Base-by-base conservation (phyloP, 129 eudicot genomes). In the Centella asiatica region DNA sequence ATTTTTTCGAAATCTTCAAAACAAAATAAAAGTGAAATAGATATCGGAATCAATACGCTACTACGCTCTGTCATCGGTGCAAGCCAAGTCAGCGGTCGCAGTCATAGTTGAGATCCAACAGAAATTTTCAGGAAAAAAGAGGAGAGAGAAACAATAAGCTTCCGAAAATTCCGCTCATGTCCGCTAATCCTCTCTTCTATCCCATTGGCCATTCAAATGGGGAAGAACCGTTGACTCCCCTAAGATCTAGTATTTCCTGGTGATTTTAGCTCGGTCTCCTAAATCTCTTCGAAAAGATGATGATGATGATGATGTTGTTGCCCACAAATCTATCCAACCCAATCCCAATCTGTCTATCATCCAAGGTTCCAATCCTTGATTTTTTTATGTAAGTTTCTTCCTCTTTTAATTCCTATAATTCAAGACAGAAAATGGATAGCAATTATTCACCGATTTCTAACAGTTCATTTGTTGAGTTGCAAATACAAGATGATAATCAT, bases 361-460 rank as follows among this genome's bases (percentile, higher is more conserved):
- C 67, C 36, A 60, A 31, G 33, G 47, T 27, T 68, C 40, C 34
- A 49, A 62, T 67, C 51, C 33, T 51, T 53, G 37, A 57, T 52
- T 56, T 36, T 6, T 25, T 20, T 44, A 9, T 24, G 67, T 73
- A 72, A 69, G 59, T 60, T 20, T 65, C 50, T 23, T 33, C 26
- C 22, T 31, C 15, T n/a, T 6, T 61, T 46, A 1, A 29, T 51
- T 17, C 34, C 57, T 63, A 25, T 57, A 67, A 27, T 52, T 59
- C 45, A 70, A 55, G 57, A 50, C 29, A 37, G 22, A 15, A 50
- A 44, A 85, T 81, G 87, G 84, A 81, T 26, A 76, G 70, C 49
- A 76, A 78, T 62, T 86, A 90, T 50, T 64, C 80, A 12, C 71
- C 69, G 39, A 64, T 82, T n/a, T 74, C 95, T 42, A 80, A 70